Evolutionary conservation across 2,329 filamentous ascomycete genomes (phyloP).

Genomic region (Cladobotryum protrusum): DNA sequence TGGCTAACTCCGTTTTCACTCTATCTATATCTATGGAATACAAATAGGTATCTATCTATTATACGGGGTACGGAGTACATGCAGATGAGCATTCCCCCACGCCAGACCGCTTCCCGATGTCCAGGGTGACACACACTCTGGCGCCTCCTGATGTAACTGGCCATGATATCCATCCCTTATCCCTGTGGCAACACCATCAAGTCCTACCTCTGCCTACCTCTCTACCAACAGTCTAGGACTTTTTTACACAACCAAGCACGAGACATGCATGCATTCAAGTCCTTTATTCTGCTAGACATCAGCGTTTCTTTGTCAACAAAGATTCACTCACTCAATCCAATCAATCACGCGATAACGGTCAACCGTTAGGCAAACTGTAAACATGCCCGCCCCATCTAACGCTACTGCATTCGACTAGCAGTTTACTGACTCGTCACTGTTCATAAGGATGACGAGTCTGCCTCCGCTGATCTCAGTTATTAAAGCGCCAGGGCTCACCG

Average conservation of each 20-base stretch:
- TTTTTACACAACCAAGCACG: neutral
- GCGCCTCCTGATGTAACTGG: slow-evolving; percentile 11
- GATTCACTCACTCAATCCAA: neutral
- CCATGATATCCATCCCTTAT: slow-evolving; percentile 3
- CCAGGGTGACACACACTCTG: slow-evolving; percentile 11
- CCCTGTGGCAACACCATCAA: slow-evolving; percentile 2
- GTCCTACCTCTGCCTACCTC: slow-evolving; percentile 1
- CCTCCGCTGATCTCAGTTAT: neutral
- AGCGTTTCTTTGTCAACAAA: neutral
- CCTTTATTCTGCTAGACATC: no score
- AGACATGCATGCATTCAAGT: no score
- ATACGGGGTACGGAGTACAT: neutral
- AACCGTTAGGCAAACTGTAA: neutral
- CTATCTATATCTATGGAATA: neutral
- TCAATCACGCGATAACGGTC: neutral
- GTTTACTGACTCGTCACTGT: neutral
- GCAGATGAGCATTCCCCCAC: neutral
- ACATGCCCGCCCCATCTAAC: neutral
- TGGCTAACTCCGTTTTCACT: neutral
- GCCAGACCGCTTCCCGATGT: slow-evolving; percentile 10
- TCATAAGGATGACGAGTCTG: neutral
- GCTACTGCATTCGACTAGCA: neutral
- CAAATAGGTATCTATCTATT: neutral
- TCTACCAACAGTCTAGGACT: neutral
- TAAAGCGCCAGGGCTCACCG: neutral